These are phyloP conservation scores for Brachypodium distachyon DNA, from an alignment of 202 grass and related monocot species.

Conservation along the genomic window DNA sequence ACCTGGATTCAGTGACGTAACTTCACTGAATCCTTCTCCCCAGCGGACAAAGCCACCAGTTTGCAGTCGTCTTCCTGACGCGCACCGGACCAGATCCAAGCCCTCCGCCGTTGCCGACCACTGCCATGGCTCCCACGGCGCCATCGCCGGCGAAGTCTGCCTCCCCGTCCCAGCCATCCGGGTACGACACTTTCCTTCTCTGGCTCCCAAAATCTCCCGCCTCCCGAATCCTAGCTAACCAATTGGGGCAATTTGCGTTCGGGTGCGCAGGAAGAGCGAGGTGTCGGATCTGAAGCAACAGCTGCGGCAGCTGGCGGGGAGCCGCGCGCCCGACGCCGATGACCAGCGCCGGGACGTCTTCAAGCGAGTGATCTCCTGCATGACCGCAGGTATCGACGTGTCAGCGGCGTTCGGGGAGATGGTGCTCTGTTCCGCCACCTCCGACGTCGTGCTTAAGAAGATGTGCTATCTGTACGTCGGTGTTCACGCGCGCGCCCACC, in stretches of 20 bases:
- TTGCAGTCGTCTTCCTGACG: conserved; percentile 22
- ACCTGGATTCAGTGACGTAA: no score
- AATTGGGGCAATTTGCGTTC: neutral
- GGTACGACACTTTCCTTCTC: conserved; percentile 21
- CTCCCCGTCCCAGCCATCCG: conserved; percentile 82
- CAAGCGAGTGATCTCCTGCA: conserved; percentile 99
- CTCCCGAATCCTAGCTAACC: conserved; percentile 28
- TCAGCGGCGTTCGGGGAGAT: conserved; percentile 96
- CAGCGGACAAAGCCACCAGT: conserved; percentile 13
- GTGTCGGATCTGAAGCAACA: conserved; percentile 98
- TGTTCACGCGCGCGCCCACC: conserved; percentile 77
- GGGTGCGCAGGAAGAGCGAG: conserved; percentile 79
- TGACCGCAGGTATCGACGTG: conserved; percentile 98
- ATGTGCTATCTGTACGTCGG: conserved; percentile 99
- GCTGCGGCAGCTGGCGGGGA: conserved; percentile 83
- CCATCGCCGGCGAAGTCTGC: conserved; percentile 61
- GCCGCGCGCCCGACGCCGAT: conserved; percentile 68
- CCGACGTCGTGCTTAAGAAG: conserved; percentile 94
- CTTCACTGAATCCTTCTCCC: conserved; percentile 37
- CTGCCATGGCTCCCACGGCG: conserved; percentile 69
- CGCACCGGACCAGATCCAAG: conserved; percentile 38
- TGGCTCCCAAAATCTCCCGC: neutral
- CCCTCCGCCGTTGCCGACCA: conserved; percentile 6
- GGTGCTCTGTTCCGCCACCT: conserved; percentile 97
- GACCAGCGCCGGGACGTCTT: conserved; percentile 82